These are phyloP conservation scores for Parascedosporium putredinis DNA, from an alignment of 2,329 filamentous ascomycete species.

Conservation along the genomic window DNA sequence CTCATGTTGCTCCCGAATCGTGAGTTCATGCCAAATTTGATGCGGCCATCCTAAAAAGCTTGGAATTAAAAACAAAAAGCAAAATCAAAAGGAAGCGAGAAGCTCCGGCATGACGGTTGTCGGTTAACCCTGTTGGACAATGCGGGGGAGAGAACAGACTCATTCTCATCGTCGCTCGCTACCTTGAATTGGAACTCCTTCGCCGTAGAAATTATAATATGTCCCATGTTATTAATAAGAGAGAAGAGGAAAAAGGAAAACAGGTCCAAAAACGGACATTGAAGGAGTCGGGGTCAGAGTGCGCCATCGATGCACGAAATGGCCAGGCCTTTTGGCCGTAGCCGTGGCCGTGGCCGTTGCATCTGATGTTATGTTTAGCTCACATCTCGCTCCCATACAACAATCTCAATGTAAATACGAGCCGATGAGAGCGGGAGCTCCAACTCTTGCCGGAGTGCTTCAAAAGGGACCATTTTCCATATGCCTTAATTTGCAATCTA, in stretches of 20 bases:
- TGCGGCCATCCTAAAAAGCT: too few species aligned
- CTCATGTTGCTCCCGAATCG: too few species aligned
- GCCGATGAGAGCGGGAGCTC: background rate
- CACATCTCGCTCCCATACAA: too few species aligned
- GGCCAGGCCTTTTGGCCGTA: background rate
- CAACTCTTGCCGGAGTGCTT: background rate
- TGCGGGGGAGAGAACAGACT: background rate
- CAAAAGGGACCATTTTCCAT: background rate
- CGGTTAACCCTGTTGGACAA: background rate
- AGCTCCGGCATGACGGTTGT: background rate
- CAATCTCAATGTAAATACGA: background rate
- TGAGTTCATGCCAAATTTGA: too few species aligned
- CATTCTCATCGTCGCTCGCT: background rate
- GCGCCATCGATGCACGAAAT: background rate
- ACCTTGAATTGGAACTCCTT: background rate
- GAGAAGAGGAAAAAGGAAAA: too few species aligned
- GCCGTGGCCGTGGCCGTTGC: too few species aligned
- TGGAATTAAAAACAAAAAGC: too few species aligned
- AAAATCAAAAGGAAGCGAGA: too few species aligned
- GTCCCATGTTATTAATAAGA: too few species aligned
- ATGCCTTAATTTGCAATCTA: background rate
- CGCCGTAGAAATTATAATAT: too few species aligned
- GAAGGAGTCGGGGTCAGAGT: background rate
- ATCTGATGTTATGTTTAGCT: too few species aligned
- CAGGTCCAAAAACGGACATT: too few species aligned